Conservation (phyloP, 805 yeast species). For the Saturnispora mendoncae region DNA sequence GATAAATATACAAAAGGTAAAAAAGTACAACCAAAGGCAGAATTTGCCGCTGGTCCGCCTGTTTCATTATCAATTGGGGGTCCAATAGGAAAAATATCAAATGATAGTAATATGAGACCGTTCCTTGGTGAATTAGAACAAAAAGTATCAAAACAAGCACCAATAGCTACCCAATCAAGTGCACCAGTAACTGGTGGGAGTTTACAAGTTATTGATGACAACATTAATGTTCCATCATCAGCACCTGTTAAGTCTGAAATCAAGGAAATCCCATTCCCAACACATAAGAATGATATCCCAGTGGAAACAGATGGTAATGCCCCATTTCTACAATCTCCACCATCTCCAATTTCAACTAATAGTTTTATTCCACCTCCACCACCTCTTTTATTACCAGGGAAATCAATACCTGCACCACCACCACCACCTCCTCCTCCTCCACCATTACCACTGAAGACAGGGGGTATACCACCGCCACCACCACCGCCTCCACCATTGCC, state of each 20-base stretch:
- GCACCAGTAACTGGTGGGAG: too few species aligned
- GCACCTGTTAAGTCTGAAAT: too few species aligned
- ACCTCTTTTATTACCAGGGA: conserved; percentile 4
- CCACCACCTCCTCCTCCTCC: conserved; percentile 16
- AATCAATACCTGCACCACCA: conserved; percentile 19
- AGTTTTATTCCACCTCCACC: conserved; percentile 2
- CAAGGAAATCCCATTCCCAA: not conserved
- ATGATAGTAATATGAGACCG: conserved; percentile 24
- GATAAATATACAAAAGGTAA: conserved; percentile 24
- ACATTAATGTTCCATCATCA: not conserved
- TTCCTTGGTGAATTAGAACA: conserved; percentile 46
- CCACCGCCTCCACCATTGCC: conserved; percentile 28
- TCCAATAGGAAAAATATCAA: not conserved
- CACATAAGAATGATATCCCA: too few species aligned
- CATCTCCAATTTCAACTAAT: not conserved
- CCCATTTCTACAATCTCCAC: not conserved
- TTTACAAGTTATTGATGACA: too few species aligned
- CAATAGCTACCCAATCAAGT: conserved; percentile 26
- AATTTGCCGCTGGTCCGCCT: conserved; percentile 15
- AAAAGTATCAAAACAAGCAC: conserved; percentile 37
- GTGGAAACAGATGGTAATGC: not conserved
- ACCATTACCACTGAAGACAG: conserved; percentile 10
- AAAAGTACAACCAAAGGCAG: conserved; percentile 19
- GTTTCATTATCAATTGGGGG: not conserved
- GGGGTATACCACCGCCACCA: conserved; percentile 13